Evolutionary conservation across 495 filamentous ascomycete species (phyloP), one percentile per base, ranked within the genome.

Genomic region (Neurospora intermedia): DNA sequence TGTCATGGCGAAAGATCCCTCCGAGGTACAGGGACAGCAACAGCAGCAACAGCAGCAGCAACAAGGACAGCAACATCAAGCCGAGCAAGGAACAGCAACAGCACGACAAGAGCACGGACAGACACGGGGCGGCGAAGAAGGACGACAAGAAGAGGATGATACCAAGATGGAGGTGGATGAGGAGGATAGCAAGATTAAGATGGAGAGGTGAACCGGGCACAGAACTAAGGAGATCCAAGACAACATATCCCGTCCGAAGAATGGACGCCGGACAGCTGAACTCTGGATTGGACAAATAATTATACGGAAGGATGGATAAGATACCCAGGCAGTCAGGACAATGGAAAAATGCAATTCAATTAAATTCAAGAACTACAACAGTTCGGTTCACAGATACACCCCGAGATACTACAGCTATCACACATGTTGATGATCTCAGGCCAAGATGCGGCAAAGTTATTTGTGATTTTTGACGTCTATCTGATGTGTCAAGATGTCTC

Each of bases 1-100:
- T 72, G 94, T 98, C 75, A 98, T 98, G 95, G 93, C 89, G 20
- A 91, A 90, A 74, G 90, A 92, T 46, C 82, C 84, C 35, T 38
- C 35, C 0, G 89, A 89, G 74, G 83, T 82, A 31, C 82, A 84
- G 48, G 78, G 83, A 41, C 79, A 73, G 69, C 80, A 78, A 42
- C 81, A 81, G 31, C 81, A 81, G 16, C 80, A 83, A 2, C 39
- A 40, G 2, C 39, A 40, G 9, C 1, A 10, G 8, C 39, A 40
- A 48, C 72, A n/a, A n/a, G n/a, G n/a, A n/a, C n/a, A 76, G 20
- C 76, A 74, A 38, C 81, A 81, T 15, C 80, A 83, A 59, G 69
- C 75, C 20, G 77, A 74, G 18, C 75, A 76, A 43, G 81, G 80
- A 31, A 81, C 81, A 59, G 66, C 74, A 23, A 73, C 35, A 38